Evolutionary conservation across 2,329 filamentous ascomycete genomes (phyloP), one percentile per base, ranked within the genome.

Genomic region (Fusarium buharicum): DNA sequence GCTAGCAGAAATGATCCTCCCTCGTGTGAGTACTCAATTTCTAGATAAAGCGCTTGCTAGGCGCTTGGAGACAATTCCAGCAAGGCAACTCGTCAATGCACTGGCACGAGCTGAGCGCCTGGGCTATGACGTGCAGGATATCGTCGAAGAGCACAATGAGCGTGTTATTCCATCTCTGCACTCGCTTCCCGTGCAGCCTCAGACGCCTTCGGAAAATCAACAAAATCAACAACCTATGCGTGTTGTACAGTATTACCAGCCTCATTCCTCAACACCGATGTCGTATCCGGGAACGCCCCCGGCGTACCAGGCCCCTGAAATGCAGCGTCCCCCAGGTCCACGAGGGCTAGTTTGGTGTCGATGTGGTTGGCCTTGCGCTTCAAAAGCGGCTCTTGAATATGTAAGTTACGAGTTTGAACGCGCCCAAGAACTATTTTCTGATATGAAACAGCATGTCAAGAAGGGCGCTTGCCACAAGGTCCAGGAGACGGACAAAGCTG

Each of bases 51-150:
- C 79, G 4, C 68, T 87, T n/a, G 79, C 81, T 16, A 75, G 72
- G 50, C 81, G 84, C 0, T 75, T 87, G 4, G 76, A 77, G 40
- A 84, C 82, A 2, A 86, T 87, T 47, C 78, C 79, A 10, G 83
- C 83, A 1, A 79, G 82, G 22, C 77, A 80, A 13, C 77, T 87
- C 4, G 81, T 87, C 49, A 86, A 86, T 54, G 82, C 83, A 13
- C 76, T 87, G 17, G 84, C 84, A 2, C 76, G 80, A 31, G 83
- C 84, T 2, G 82, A 85, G 64, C 82, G 85, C 3, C 77, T 87
- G 0, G 85, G 85, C 3, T 87, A 86, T 51, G 80, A 85, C 45
- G 74, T 76, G 0, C 73, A 75, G 28, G 84, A 86, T 50, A 75
- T 83, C 4, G 73, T 84, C 12, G 78, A 81, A 28, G 79, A 64